Conservation (phyloP, 108 stramenopile species). For the Hondaea fermentalgiana region DNA sequence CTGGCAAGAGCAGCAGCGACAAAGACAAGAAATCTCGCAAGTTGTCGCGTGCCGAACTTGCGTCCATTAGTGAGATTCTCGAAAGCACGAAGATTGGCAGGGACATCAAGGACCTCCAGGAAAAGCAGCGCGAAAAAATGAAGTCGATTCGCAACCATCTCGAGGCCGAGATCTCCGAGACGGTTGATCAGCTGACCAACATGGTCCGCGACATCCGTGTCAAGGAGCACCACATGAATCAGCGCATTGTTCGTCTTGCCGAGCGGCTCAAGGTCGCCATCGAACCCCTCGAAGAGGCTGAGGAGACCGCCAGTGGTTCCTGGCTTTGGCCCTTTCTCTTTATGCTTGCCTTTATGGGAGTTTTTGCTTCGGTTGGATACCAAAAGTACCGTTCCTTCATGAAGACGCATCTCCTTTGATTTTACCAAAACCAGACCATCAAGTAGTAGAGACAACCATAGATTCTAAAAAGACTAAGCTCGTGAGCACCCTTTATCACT, state of each 20-base stretch:
- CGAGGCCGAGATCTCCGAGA: conserved; percentile 2
- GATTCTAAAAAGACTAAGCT: no score
- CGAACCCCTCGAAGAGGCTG: background rate
- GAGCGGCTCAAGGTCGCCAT: background rate
- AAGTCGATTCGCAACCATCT: background rate
- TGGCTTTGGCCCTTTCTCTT: conserved; percentile 4
- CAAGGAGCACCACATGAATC: background rate
- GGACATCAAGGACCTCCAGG: background rate
- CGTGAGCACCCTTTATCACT: no score
- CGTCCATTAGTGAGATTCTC: background rate
- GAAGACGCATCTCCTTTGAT: background rate
- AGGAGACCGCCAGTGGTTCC: background rate
- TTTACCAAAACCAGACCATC: background rate
- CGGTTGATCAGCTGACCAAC: background rate
- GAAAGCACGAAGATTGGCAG: background rate
- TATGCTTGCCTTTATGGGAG: background rate
- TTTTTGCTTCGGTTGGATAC: background rate
- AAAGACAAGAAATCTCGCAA: background rate
- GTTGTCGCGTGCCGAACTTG: background rate
- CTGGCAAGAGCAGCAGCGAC: background rate
- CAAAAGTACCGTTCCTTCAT: background rate
- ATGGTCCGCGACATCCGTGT: background rate
- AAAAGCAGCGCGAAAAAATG: background rate
- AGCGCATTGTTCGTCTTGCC: background rate
- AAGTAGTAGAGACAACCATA: no score